Base-by-base conservation (phyloP, 345 rosid species). In the Brassica napus region DNA sequence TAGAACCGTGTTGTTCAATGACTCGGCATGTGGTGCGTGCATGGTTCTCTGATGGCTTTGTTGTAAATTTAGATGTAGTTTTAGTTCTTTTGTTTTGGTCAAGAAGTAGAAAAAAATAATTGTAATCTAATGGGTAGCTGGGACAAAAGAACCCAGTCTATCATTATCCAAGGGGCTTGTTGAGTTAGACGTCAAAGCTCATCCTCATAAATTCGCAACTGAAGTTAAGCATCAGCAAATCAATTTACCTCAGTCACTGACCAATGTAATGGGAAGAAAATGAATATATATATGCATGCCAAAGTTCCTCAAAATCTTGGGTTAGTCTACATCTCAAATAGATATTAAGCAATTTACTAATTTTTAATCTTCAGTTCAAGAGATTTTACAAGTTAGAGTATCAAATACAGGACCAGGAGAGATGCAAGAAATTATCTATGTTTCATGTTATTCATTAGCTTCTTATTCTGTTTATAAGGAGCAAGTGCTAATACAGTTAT, bases 1-100 rank as follows among this genome's bases (percentile, higher is more conserved):
- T 4, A 68, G 32, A 37, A 90, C 79, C 4, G 80, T 82, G 4
- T 83, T 94, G 65, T 86, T 90, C 23, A 85, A 84, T 44, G 98
- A 90, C 78, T 88, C 84, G 60, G 34, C 26, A 6, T 8, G 10
- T 52, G 39, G 18, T 68, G 21, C 8, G 24, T 77, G 72, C 55
- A 64, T 61, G 11, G 5, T 30, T 23, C 15, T 23, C 1, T 32
- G 12, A 14, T 63, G 85, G 65, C 26, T 5, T 80, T 71, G 23
- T 74, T 85, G 88, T 87, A 83, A 85, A 85, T 73, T 72, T 65
- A 18, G 59, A n/a, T 49, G 61, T 60, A 37, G 65, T 54, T 70
- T 15, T 32, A 1, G 37, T 11, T 65, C 69, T 58, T 8, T 3
- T 1, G 23, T 8, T 57, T 18, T 18, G 23, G 3, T 7, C 0